Base-by-base conservation (phyloP, 345 rosid genomes). In the Citrus reticulata region DNA sequence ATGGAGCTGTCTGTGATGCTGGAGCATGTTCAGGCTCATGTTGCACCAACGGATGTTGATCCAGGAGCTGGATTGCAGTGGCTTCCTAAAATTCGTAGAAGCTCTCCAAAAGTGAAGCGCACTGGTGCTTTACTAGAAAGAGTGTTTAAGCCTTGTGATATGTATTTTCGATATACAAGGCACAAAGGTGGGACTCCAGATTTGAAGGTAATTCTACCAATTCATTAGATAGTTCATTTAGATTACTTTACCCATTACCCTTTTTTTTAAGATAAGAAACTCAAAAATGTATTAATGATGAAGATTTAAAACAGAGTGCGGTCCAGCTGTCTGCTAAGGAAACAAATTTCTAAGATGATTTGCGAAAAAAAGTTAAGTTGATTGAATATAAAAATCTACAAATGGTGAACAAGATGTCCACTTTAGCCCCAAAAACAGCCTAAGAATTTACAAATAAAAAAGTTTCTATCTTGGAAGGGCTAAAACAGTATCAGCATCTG, bases 1-100 rank as follows among this genome's bases (percentile, higher is more conserved):
- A 94, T 78, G 89, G 98, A 96, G 82, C 87, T 90, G 70, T 94
- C 99, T 59, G 99, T 96, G 60, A 96, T 96, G 99, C 80, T 96
- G 89, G 94, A 93, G 88, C 93, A 85, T 84, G 99, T 96, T 51
- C 99, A 96, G 82, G 99, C 98, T 81, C 99, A 96, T 86, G 99
- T 96, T 85, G 98, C 99, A 80, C 99, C 99, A 22, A 96, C 99
- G 83, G 99, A 96, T 86, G 99, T 96, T 79, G 98, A 96, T 83
- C 99, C 98, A 72, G 99, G 99, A 75, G 99, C 99, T 81, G 99
- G 97, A 81, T 82, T 96, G 77, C 99, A 96, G 86, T 96, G 99
- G 99, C 97, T 96, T 82, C 98, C 95, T 58, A 96, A 91, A 86
- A 92, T 96, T 85, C 93, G 75, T 70, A 88, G 86, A 85, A 92